These are phyloP conservation scores for Chlamydomonas reinhardtii DNA, from an alignment of 163 green algal species.

Conservation along the genomic window DNA sequence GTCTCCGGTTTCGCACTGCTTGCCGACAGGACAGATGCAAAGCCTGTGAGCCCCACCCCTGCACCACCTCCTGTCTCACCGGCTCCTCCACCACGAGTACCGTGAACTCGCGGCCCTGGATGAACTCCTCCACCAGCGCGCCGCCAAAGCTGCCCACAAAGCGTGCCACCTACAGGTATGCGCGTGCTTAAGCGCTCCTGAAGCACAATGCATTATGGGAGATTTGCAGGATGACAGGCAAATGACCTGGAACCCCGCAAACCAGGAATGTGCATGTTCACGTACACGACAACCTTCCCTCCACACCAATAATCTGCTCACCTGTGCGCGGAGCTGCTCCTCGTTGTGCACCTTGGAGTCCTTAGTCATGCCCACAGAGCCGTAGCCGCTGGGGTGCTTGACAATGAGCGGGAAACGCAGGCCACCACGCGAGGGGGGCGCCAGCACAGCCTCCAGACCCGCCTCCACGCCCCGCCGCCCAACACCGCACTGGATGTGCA, in stretches of 20 bases:
- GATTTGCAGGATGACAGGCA: too few relatives aligned
- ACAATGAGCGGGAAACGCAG: conserved; percentile 57
- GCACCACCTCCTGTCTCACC: background rate
- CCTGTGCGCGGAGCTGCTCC: conserved; percentile 12
- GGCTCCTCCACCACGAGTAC: conserved; percentile 5
- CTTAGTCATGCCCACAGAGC: conserved; percentile 20
- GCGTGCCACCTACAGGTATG: conserved; percentile 43
- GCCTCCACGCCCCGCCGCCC: conserved; percentile 6
- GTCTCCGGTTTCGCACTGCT: too few relatives aligned
- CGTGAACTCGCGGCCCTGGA: conserved; percentile 22
- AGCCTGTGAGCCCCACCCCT: too few relatives aligned
- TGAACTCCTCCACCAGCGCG: conserved; percentile 53
- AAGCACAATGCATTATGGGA: too few relatives aligned
- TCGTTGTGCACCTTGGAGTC: background rate
- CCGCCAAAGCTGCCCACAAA: conserved; percentile 35
- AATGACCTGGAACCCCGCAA: too few relatives aligned
- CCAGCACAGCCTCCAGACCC: conserved; percentile 10
- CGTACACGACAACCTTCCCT: too few relatives aligned
- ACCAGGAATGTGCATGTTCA: too few relatives aligned
- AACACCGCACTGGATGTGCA: background rate
- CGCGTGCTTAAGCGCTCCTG: too few relatives aligned
- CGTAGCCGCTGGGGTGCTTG: conserved; percentile 54
- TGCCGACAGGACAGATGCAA: too few relatives aligned
- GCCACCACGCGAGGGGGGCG: background rate
- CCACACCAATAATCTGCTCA: too few relatives aligned